phyloP scores from a whole-genome alignment of 2,329 filamentous ascomycete genomes.

The Elsinoe necatrix region DNA sequence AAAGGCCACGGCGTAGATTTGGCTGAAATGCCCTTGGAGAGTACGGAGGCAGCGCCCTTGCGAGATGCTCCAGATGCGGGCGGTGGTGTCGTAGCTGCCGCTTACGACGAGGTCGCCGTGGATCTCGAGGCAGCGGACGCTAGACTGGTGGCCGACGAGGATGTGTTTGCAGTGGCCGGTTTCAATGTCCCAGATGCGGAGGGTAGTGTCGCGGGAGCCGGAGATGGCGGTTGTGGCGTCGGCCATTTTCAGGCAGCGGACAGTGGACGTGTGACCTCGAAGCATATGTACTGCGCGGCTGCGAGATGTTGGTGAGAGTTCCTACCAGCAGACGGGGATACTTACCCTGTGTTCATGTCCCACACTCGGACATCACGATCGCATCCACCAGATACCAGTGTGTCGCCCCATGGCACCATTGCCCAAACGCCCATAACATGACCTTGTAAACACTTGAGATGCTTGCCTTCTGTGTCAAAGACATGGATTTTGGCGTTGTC shows the following conservation, averaged over 20 bases:
- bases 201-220: constrained; percentile 86
- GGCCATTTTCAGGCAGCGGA: constrained; percentile 95
- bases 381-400: constrained; percentile 89
- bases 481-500: constrained; percentile 99
- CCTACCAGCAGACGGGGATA: constrained; percentile 25
- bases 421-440: constrained; percentile 99
- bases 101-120: constrained; percentile 96
- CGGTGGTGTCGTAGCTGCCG: constrained; percentile 94
- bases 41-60: constrained; percentile 88
- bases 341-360: constrained; percentile 88
- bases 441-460: constrained; percentile 80
- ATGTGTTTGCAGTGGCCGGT: constrained; percentile 85
- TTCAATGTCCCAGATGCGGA: constrained; percentile 89
- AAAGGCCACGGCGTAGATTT: constrained; percentile 98
- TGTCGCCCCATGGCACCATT: constrained; percentile 97
- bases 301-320: constrained; percentile 14
- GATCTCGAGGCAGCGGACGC: constrained; percentile 89
- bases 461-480: constrained; percentile 83
- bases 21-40: constrained; percentile 88
- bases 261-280: constrained; percentile 91
- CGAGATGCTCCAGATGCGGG: constrained; percentile 95
- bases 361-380: constrained; percentile 95
- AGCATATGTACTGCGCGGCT: constrained; percentile 72
- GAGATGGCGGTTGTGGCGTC: constrained; percentile 91
- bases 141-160: constrained; percentile 88